Conservation (phyloP, 768 basidiomycete species). For the Pluteus cervinus region DNA sequence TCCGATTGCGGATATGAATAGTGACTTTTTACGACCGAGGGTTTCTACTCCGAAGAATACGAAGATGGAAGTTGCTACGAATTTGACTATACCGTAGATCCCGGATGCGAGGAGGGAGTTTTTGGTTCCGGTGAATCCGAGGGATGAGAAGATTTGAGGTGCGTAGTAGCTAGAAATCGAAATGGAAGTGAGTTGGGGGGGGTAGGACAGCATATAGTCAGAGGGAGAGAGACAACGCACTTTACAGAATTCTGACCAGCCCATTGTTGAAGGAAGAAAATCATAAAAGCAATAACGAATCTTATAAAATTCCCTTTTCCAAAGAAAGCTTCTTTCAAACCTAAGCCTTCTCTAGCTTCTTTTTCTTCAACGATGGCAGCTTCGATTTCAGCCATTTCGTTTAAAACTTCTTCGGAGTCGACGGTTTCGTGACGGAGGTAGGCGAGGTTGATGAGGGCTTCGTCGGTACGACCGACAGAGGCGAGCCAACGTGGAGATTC, state of each 20-base stretch:
- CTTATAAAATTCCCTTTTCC: conserved; percentile 79
- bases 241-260: conserved; percentile 77
- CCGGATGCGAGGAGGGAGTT: conserved; percentile 69
- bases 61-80: conserved; percentile 60
- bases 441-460: conserved; percentile 56
- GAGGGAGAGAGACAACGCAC: conserved; percentile 18
- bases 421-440: conserved; percentile 46
- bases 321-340: conserved; percentile 65
- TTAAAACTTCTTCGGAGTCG: conserved; percentile 39
- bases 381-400: conserved; percentile 76
- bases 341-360: conserved; percentile 56
- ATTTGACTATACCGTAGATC: conserved; percentile 58
- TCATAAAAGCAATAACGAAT: conserved; percentile 78
- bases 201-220: background rate
- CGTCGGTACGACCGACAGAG: conserved; percentile 46
- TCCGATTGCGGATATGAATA: conserved; percentile 69
- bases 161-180: conserved; percentile 50
- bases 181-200: background rate
- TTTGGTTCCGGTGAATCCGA: conserved; percentile 55
- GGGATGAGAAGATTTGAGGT: conserved; percentile 66
- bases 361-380: conserved; percentile 74
- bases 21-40: conserved; percentile 61
- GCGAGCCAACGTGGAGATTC: conserved; percentile 79
- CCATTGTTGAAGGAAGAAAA: conserved; percentile 81
- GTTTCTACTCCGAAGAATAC: conserved; percentile 64